A percentile compares a stretch with the other conserved stretches of the same genome.
Conservation (phyloP, 805 yeast species). For the Lachancea kluyveri region DNA sequence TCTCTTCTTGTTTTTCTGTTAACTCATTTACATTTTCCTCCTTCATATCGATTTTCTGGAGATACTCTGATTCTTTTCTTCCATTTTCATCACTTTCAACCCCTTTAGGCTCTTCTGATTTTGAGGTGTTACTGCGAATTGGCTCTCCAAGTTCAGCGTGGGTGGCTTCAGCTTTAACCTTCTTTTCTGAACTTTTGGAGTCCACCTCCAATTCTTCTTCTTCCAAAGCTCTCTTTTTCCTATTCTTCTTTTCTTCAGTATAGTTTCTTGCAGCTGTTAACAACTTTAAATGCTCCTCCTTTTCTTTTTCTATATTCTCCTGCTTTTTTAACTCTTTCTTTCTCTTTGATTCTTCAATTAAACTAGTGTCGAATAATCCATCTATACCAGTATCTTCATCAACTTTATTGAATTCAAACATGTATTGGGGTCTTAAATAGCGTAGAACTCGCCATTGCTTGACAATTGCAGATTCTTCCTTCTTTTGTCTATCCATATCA, state of each 20-base stretch:
- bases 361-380: conserved; percentile 33
- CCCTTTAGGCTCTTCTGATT: background rate
- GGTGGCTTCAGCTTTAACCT: conserved; percentile 7
- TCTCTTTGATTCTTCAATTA: conserved; percentile 14
- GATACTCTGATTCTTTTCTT: background rate
- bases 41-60: too few relatives aligned
- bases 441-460: conserved; percentile 41
- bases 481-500: conserved; percentile 3
- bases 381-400: conserved; percentile 32
- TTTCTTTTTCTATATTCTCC: conserved; percentile 10
- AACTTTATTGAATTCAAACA: conserved; percentile 34
- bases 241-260: conserved; percentile 9
- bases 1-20: too few relatives aligned
- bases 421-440: conserved; percentile 31
- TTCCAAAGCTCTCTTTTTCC: conserved; percentile 14
- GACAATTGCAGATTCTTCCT: conserved; percentile 17
- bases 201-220: conserved; percentile 8
- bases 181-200: too few relatives aligned
- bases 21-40: too few relatives aligned
- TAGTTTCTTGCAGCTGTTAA: conserved; percentile 9
- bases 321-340: conserved; percentile 8
- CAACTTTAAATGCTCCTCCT: conserved; percentile 16
- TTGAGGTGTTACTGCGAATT: background rate
- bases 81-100: background rate
- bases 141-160: background rate